A percentile compares a stretch with the other conserved stretches of the same genome.
These are phyloP conservation scores for Leishmania tropica DNA, from an alignment of 208 protist species.

Conservation along the genomic window DNA sequence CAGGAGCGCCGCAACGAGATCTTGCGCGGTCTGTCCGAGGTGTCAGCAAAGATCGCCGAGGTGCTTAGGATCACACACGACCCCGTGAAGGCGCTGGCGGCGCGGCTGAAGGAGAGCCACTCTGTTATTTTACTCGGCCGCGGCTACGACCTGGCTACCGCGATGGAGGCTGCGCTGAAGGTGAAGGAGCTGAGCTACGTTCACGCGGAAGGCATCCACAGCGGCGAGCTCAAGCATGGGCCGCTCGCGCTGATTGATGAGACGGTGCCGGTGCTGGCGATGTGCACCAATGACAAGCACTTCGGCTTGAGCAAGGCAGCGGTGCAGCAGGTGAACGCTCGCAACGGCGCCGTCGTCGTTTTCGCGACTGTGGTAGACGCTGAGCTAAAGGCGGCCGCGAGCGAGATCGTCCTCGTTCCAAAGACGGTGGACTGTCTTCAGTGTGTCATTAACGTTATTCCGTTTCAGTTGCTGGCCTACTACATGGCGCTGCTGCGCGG, in stretches of 20 bases:
- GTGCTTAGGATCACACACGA: constrained; percentile 58
- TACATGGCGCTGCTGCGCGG: constrained; percentile 92
- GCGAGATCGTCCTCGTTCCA: constrained; percentile 69
- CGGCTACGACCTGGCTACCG: constrained; percentile 93
- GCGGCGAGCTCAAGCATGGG: constrained; percentile 98
- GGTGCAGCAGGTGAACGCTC: constrained; percentile 90
- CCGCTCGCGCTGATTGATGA: constrained; percentile 97
- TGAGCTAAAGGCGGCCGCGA: constrained; percentile 47
- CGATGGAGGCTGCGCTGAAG: constrained; percentile 96
- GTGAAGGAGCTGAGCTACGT: constrained; percentile 98
- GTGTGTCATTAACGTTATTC: constrained; percentile 93
- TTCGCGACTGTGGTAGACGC: constrained; percentile 56
- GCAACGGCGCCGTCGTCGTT: constrained; percentile 82
- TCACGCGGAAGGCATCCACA: constrained; percentile 96
- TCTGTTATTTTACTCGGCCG: constrained; percentile 91
- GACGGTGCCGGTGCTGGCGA: constrained; percentile 90
- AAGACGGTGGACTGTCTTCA: constrained; percentile 89
- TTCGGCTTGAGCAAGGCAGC: constrained; percentile 84
- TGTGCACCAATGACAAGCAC: constrained; percentile 82
- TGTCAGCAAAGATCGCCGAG: constrained; percentile 61
- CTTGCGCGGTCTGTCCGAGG: constrained; percentile 57
- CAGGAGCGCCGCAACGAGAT: constrained; percentile 66
- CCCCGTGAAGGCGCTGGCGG: constrained; percentile 70
- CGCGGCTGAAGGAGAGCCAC: constrained; percentile 45
- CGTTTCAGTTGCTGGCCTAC: constrained; percentile 97